phyloP scores from a whole-genome alignment of 257 asterid genomes.

The Solanum sejunctum region DNA sequence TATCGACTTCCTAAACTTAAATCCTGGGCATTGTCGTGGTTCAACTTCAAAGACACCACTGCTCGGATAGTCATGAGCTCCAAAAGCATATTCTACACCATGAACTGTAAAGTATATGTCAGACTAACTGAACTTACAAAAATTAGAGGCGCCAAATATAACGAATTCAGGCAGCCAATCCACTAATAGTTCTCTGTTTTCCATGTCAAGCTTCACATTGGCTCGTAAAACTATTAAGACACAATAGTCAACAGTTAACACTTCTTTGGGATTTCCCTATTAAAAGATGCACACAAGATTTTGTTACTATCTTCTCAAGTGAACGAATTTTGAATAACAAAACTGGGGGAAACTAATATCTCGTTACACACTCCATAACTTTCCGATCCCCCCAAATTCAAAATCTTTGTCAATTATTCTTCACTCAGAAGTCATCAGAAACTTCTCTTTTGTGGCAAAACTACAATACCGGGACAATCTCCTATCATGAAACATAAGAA shows the following conservation, averaged over 20 bases:
- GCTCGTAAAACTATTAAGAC: background rate
- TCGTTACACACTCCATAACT: background rate
- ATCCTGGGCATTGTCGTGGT: conserved; percentile 21
- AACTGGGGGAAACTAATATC: background rate
- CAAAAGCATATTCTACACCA: conserved; percentile 11
- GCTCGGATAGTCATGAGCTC: conserved; percentile 8
- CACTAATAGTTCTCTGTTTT: background rate
- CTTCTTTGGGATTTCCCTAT: background rate
- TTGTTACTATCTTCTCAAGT: background rate
- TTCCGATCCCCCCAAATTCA: background rate
- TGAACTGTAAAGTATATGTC: conserved; percentile 3
- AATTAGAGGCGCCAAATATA: background rate
- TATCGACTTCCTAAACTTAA: conserved; percentile 78
- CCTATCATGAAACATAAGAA: background rate
- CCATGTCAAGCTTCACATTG: background rate
- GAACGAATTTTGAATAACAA: background rate
- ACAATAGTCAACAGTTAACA: background rate
- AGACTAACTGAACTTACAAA: background rate
- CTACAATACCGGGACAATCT: background rate
- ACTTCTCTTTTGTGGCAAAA: background rate
- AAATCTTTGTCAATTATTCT: background rate
- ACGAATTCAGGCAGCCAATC: background rate
- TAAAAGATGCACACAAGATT: background rate
- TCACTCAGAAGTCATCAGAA: background rate
- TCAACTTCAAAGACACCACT: conserved; percentile 10